These are phyloP conservation scores for Xanthoparmelia taractica DNA, from an alignment of 495 filamentous ascomycete genomes.

Conservation along the genomic window DNA sequence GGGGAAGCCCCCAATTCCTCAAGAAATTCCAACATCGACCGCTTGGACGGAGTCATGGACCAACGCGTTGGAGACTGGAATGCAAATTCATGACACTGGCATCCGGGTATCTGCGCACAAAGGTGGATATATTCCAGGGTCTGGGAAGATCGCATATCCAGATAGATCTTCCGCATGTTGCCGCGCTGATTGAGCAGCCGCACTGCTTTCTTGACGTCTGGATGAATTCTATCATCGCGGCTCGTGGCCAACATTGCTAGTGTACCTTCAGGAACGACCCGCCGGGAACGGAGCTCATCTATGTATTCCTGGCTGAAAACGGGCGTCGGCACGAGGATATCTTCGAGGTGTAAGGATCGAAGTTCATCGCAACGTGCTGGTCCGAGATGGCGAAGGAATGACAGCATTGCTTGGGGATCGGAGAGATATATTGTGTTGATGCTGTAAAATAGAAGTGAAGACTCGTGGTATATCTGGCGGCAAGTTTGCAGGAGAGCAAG, in stretches of 20 bases:
- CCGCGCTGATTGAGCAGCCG: neutral
- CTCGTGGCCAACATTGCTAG: neutral
- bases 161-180: neutral
- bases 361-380: neutral
- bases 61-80: neutral
- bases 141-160: neutral
- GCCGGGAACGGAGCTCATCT: neutral
- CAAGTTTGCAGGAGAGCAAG: neutral
- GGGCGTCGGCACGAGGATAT: neutral
- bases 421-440: neutral
- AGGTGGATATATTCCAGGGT: neutral
- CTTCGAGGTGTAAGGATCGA: neutral
- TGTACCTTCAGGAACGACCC: neutral
- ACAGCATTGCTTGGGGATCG: neutral
- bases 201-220: neutral
- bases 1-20: no score
- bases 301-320: neutral
- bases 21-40: no score
- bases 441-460: neutral
- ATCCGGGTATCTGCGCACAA: neutral
- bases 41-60: neutral
- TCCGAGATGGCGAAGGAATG: neutral
- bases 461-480: neutral
- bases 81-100: neutral
- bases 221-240: neutral